Base-by-base conservation (phyloP, 208 protist species). In the Wallacemonas sp. region DNA sequence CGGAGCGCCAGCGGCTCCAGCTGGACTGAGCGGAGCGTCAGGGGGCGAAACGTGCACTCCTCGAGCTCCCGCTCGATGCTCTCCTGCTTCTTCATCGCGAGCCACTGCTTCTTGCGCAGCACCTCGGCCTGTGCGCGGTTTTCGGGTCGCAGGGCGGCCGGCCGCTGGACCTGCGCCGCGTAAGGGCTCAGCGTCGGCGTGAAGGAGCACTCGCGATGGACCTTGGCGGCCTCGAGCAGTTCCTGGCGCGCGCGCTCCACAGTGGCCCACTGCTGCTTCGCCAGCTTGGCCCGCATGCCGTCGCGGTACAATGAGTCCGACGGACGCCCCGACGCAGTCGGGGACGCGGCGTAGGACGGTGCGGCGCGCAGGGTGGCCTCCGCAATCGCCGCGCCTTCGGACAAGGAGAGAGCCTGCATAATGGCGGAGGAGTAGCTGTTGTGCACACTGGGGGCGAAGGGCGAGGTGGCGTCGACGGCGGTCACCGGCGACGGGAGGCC, bases 31-130 rank as follows among this genome's bases (percentile, higher is more conserved):
- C 78, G 70, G 31, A 94, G 61, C 1, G 88, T 96, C 25, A 94
- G 49, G 14, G 91, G 91, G 20, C 84, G 80, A 65, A 96, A 96
- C 4, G 91, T 96, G 72, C 91, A 96, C 48, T 65, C 72, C 59
- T 76, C 57, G 33, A 96, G 65, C 59, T 92, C 91, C 26, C 64
- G 39, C 67, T 83, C 82, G 36, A 85, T 71, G 59, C 81, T 49
- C 63, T 89, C 82, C 38, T 75, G 74, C 57, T 79, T 45, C 72
- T 79, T 84, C 75, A 74, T 61, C 18, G 86, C 78, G 5, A 79
- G 36, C 82, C 81, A 90, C 57, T 91, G 84, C 65, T 84, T 76
- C 38, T 67, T 79, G 3, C 77, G 82, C 22, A 92, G 74, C 26
- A 91, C 45, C 77, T 96, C 87, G 25, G 77, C 73, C 39, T 75